Base-by-base conservation (phyloP, 1,284 basidiomycete species). In the Tylopilus sp. region DNA sequence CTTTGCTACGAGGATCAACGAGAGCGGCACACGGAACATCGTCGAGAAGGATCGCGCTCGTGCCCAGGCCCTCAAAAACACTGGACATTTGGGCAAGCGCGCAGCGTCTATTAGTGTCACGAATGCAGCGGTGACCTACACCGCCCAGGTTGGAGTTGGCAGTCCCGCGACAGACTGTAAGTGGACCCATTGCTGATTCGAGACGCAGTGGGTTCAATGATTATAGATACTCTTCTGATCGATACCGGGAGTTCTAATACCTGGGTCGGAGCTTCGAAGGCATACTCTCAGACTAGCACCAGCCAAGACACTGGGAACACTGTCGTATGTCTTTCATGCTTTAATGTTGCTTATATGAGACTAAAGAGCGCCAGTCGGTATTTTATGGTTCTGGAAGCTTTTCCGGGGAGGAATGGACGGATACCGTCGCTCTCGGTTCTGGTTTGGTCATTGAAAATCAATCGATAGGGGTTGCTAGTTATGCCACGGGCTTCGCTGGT, bases 371-470 rank as follows among this genome's bases (percentile, higher is more conserved):
- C 35, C 14, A 18, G 61, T 24, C 70, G 29, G 75, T 79, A 29
- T 63, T 60, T 40, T 82, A 83, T 53, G 78, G 80, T 30, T 75
- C 71, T 17, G 81, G 80, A 5, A 61, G 54, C 5, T 79, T 81
- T 65, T 69, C 64, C 30, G 80, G 82, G 38, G 71, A 68, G 35
- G 76, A 81, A 61, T 81, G 72, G 58, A 71, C 58, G 33, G 80
- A 83, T 58, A 67, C 65, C 29, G 74, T 83, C 21, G 69, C 29
- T 3, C 21, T 24, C 21, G 57, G 63, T 4, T 45, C 65, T 0
- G 58, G 50, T 2, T 68, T 82, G 28, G 71, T 76, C 28, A 77
- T 81, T 54, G 29, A 61, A 20, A 54, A 71, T 15, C 81, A 83
- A 62, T 73, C 71, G 35, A 76, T 83, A 38, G 81, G 78, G 20